Evolutionary conservation across 2,329 filamentous ascomycete species (phyloP).

Genomic region (Plectosphaerella sp.): DNA sequence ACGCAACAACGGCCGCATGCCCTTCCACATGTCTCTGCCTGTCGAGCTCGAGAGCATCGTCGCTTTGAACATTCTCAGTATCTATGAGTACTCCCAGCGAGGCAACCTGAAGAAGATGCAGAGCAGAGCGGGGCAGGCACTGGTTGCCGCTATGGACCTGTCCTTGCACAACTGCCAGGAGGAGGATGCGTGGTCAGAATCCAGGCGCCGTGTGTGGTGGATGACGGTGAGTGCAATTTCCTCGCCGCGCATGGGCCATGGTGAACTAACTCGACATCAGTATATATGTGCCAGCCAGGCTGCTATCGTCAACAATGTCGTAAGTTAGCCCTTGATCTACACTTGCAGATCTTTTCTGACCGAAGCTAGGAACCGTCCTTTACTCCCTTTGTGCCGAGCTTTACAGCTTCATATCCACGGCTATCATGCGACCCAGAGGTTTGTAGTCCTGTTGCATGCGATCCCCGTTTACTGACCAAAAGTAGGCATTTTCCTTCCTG

Average conservation of each 20-base stretch:
- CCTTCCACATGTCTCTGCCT: slow-evolving; percentile 39
- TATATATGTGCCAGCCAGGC: slow-evolving; percentile 47
- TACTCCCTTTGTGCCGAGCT: slow-evolving; percentile 35
- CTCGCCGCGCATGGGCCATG: neutral
- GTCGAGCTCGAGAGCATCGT: slow-evolving; percentile 42
- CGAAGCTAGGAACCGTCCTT: slow-evolving; percentile 33
- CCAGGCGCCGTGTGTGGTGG: slow-evolving; percentile 45
- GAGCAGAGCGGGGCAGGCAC: slow-evolving; percentile 40
- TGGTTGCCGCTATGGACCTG: slow-evolving; percentile 40
- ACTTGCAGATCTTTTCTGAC: neutral
- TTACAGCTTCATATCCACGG: slow-evolving; percentile 37
- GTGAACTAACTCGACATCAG: slow-evolving; percentile 12
- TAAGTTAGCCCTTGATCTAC: slow-evolving; percentile 16
- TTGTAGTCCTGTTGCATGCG: slow-evolving; percentile 6
- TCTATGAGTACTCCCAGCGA: slow-evolving; percentile 49
- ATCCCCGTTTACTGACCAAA: neutral
- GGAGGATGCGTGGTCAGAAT: slow-evolving; percentile 37
- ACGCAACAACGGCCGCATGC: slow-evolving; percentile 23
- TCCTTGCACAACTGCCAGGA: slow-evolving; percentile 34
- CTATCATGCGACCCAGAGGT: slow-evolving; percentile 36
- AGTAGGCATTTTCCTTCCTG: slow-evolving; percentile 36
- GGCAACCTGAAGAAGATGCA: slow-evolving; percentile 50
- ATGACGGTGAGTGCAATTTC: slow-evolving; percentile 35
- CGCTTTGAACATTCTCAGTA: slow-evolving; percentile 41
- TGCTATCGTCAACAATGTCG: slow-evolving; percentile 45